Base-by-base conservation (phyloP, 2,329 filamentous ascomycete species). In the Calycina herbarum region DNA sequence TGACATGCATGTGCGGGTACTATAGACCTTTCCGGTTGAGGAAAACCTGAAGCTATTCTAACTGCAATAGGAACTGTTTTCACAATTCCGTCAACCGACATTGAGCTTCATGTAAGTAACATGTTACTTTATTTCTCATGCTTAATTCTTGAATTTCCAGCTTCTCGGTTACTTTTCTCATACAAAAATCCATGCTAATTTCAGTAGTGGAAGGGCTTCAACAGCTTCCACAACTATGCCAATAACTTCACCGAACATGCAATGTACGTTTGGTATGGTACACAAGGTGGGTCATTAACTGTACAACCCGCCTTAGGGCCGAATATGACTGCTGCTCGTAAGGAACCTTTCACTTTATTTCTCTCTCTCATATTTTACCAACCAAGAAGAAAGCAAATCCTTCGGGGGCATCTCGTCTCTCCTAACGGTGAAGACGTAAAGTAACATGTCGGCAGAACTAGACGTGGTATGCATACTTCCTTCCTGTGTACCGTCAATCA, bases 281-380 rank as follows among this genome's bases (percentile, higher is more conserved):
- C 20, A 13, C n/a, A 24, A 15, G 10, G n/a, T 54, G 11, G 20
- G 17, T 2, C 1, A 15, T 15, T 40, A 40, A 15, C 13, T 40
- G 2, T 40, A 40, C 38, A 40, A 15, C 4, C 38, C 38, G 1
- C 11, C 38, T 40, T 15, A 40, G 38, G 38, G 38, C 38, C 38
- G 38, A 40, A 40, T 54, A 54, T 54, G 48, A 11, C 48, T 27
- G 48, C n/a, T 24, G 11, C 48, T 54, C 20, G 4, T 38, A 42
- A 48, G 59, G 40, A 15, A 57, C 48, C 27, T 40, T 65, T 11
- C 51, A 60, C 56, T 51, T 63, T 27, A 59, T 61, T 42, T 63
- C 60, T 13, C 48, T 63, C n/a, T 51, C 60, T 15, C 56, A 62
- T 15, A 40, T 57, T 57, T 10, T 56, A 17, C 17, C 31, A n/a